Evolutionary conservation across 495 filamentous ascomycete species (phyloP).

Genomic region (Aspergillus bertholletiae): DNA sequence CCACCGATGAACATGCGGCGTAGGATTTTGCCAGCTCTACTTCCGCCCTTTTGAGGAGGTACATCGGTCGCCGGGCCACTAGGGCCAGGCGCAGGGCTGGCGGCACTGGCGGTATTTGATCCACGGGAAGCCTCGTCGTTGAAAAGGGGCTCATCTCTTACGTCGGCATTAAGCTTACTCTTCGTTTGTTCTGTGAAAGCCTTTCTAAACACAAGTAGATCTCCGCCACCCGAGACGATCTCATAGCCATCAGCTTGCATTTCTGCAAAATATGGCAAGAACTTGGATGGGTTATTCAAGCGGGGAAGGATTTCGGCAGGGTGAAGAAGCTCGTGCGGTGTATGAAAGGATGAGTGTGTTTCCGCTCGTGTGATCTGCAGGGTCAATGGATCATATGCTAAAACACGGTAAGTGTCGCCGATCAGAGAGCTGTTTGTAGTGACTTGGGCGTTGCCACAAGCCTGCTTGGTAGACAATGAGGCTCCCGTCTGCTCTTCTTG

Average conservation of each 20-base stretch:
- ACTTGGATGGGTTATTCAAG: conserved; percentile 68
- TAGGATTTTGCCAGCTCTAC: conserved; percentile 29
- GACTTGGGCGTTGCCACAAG: not conserved
- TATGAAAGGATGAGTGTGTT: conserved; percentile 53
- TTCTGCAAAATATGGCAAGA: conserved; percentile 62
- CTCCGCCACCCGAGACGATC: conserved; percentile 64
- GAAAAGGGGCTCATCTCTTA: not conserved
- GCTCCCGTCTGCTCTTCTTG: not conserved
- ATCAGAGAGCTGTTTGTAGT: conserved; percentile 2
- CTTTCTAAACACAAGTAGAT: conserved; percentile 73
- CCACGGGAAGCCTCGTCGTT: not conserved
- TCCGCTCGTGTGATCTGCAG: conserved; percentile 58
- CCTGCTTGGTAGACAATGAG: not conserved
- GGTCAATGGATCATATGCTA: conserved; percentile 68
- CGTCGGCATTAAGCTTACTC: not conserved
- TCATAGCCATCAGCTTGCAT: conserved; percentile 69
- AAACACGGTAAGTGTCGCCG: conserved; percentile 61
- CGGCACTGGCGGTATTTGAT: conserved; percentile 37
- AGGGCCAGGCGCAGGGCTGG: conserved; percentile 40
- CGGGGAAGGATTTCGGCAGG: conserved; percentile 62
- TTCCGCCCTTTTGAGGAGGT: conserved; percentile 16
- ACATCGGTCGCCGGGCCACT: not conserved
- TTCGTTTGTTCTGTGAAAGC: conserved; percentile 20
- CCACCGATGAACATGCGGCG: conserved; percentile 56
- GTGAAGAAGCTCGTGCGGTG: conserved; percentile 36